Evolutionary conservation across 202 grass and related monocot species (phyloP).

Genomic region (Dendrocalamus latiflorus): DNA sequence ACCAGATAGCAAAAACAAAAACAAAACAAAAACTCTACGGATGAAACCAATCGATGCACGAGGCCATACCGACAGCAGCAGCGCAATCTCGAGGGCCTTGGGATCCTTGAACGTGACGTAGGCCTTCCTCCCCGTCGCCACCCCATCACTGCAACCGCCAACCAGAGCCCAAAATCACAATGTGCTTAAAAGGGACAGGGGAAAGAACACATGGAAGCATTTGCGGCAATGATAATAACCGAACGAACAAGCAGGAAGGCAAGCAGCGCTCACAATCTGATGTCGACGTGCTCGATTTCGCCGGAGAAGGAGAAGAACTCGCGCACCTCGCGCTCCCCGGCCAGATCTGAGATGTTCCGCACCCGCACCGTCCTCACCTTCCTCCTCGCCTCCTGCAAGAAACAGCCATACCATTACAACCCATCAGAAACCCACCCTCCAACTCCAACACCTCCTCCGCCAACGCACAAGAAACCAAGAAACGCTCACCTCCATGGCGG

Average conservation of each 20-base stretch:
- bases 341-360: slow-evolving; percentile 96
- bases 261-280: slow-evolving; percentile 43
- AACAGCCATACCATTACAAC: not conserved
- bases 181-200: not conserved
- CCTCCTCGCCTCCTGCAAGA: slow-evolving; percentile 27
- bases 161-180: slow-evolving; percentile 4
- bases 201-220: not conserved
- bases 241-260: not conserved
- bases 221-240: not conserved
- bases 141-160: slow-evolving; percentile 48
- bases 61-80: slow-evolving; percentile 74
- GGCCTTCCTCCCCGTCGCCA: slow-evolving; percentile 52
- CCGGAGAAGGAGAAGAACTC: slow-evolving; percentile 99
- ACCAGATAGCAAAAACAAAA: not conserved
- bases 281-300: slow-evolving; percentile 85
- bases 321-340: slow-evolving; percentile 81
- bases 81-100: slow-evolving; percentile 84
- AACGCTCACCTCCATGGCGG: slow-evolving; percentile 44
- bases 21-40: not conserved
- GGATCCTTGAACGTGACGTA: slow-evolving; percentile 95
- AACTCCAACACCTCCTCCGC: not conserved
- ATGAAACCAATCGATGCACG: not conserved
- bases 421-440: not conserved
- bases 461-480: not conserved
- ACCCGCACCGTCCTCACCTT: slow-evolving; percentile 76